Percentiles rank a stretch among this genome's conserved stretches.
phyloP scores from a whole-genome alignment of 257 asterid species.

The Avicennia marina region DNA sequence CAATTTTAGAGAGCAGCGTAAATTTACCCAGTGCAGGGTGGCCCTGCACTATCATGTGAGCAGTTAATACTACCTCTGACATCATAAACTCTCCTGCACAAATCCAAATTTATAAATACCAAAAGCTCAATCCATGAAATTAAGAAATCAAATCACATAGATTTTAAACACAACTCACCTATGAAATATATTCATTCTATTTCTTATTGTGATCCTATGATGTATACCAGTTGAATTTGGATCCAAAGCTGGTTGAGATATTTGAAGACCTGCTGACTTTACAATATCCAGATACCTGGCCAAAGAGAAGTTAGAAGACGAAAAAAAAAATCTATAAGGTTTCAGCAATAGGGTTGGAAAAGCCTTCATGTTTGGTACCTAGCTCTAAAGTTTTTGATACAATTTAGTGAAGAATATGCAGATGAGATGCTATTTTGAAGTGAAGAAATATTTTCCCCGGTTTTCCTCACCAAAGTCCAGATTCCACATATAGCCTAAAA shows the following conservation, averaged over 20 bases:
- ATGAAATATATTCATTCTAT: slow-evolving; percentile 64
- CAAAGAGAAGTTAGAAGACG: not conserved
- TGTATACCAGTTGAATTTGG: slow-evolving; percentile 98
- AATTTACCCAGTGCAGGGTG: slow-evolving; percentile 92
- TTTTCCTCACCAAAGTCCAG: no score
- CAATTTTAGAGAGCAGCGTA: not conserved
- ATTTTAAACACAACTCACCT: slow-evolving; percentile 33
- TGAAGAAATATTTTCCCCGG: not conserved
- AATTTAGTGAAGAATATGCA: not conserved
- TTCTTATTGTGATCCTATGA: slow-evolving; percentile 84
- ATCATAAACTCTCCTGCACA: slow-evolving; percentile 85
- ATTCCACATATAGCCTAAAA: not conserved
- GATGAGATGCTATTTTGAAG: not conserved
- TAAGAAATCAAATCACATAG: not conserved
- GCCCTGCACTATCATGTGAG: slow-evolving; percentile 77
- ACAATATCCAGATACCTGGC: slow-evolving; percentile 68
- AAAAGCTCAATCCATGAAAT: slow-evolving; percentile 4
- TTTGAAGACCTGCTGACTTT: slow-evolving; percentile 78
- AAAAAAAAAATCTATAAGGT: no score
- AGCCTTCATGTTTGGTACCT: not conserved
- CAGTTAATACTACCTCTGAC: slow-evolving; percentile 75
- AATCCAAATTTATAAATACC: slow-evolving; percentile 18
- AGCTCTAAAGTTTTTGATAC: not conserved
- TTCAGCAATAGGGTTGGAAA: slow-evolving; percentile 7
- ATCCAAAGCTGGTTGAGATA: slow-evolving; percentile 99